These are phyloP conservation scores for Boletus hoseneyae DNA, from an alignment of 1,284 basidiomycete species.

Conservation along the genomic window DNA sequence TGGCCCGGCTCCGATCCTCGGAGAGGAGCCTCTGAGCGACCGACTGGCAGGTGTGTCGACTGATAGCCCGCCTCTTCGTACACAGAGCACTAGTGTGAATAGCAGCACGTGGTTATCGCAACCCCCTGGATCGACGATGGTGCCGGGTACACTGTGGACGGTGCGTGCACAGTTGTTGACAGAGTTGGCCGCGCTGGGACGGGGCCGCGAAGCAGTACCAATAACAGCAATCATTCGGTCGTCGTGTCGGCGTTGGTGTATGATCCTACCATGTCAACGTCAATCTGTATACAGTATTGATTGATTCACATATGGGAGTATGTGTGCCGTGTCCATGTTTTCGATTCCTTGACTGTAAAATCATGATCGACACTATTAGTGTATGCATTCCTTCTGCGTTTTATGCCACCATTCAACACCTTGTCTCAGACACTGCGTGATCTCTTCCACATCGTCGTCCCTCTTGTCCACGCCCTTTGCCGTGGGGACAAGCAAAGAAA, in stretches of 20 bases:
- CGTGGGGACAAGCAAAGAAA: background rate
- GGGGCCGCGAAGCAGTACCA: background rate
- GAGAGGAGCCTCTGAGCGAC: too few species aligned
- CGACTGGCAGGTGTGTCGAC: too few species aligned
- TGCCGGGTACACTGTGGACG: constrained; percentile 25
- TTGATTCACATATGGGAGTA: too few species aligned
- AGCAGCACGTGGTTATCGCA: background rate
- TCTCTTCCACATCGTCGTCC: constrained; percentile 13
- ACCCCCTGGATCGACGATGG: constrained; percentile 14
- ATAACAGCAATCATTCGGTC: background rate
- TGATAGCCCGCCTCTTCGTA: too few species aligned
- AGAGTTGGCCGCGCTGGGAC: constrained; percentile 22
- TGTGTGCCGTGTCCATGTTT: too few species aligned
- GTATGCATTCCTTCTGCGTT: background rate
- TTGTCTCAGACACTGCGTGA: constrained; percentile 14
- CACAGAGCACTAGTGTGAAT: too few species aligned
- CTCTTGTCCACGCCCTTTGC: too few species aligned
- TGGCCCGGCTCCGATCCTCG: too few species aligned
- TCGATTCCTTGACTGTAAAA: too few species aligned
- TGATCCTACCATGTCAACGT: background rate
- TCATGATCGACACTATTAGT: too few species aligned
- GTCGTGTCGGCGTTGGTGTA: constrained; percentile 12
- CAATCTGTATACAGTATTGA: background rate
- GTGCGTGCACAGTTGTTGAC: constrained; percentile 30
- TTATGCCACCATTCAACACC: constrained; percentile 16